These are phyloP conservation scores for Cucurbita pepo DNA, from an alignment of 306 rosid species.

Conservation along the genomic window DNA sequence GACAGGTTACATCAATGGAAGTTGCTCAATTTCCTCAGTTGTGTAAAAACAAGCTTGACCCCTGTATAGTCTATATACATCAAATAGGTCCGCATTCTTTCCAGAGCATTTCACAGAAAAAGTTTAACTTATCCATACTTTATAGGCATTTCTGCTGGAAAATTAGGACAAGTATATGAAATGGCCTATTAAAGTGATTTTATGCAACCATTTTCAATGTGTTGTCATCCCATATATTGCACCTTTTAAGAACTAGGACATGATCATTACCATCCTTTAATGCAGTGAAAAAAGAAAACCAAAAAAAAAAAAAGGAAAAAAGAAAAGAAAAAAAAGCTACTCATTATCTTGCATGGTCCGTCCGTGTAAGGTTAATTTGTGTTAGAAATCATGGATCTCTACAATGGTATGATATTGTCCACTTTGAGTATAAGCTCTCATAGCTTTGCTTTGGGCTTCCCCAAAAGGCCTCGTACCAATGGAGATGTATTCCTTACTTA, in stretches of 20 bases:
- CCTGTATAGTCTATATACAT: slow-evolving; percentile 69
- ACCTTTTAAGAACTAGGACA: background rate
- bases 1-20: slow-evolving; percentile 69
- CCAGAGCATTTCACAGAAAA: background rate
- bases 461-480: too few species aligned
- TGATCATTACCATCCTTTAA: background rate
- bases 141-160: background rate
- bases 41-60: slow-evolving; percentile 37
- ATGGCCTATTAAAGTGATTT: background rate
- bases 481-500: too few species aligned
- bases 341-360: background rate
- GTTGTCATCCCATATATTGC: background rate
- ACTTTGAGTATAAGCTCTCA: too few species aligned
- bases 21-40: slow-evolving; percentile 46
- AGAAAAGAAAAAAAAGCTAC: background rate
- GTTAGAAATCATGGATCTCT: too few species aligned
- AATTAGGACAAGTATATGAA: background rate
- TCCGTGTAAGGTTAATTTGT: background rate
- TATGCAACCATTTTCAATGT: background rate
- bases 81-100: slow-evolving; percentile 61
- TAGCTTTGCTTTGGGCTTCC: too few species aligned
- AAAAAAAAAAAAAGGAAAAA: background rate
- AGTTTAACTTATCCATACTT: background rate
- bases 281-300: background rate
- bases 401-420: too few species aligned